phyloP scores from a whole-genome alignment of 805 yeast genomes.

The Starmerella bombicola region DNA sequence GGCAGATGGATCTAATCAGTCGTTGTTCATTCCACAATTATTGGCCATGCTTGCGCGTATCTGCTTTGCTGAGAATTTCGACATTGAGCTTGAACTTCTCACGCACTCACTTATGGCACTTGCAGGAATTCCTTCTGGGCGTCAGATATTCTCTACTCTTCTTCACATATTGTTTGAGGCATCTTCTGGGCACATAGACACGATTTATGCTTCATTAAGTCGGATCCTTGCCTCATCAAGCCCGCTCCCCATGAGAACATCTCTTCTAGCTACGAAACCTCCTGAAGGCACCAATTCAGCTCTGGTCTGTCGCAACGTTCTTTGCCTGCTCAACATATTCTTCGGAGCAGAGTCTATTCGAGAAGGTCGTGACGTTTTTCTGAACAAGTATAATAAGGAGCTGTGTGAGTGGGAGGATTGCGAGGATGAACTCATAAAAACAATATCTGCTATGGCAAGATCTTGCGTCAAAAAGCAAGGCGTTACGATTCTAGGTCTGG shows the following conservation, averaged over 20 bases:
- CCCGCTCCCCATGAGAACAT: slow-evolving; percentile 1
- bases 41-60: not conserved
- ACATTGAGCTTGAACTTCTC: not conserved
- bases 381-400: not conserved
- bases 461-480: not conserved
- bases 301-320: not conserved
- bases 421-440: not conserved
- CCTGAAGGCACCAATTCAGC: not conserved
- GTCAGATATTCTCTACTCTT: not conserved
- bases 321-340: not conserved
- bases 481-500: not conserved
- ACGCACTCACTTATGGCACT: not conserved
- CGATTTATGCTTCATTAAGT: slow-evolving; percentile 2
- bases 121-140: not conserved
- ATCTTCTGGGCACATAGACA: slow-evolving; percentile 1
- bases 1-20: no score
- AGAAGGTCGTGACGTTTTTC: not conserved
- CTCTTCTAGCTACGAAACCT: not conserved
- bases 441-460: not conserved
- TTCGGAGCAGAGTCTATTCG: not conserved
- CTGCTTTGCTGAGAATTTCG: not conserved
- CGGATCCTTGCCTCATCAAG: not conserved
- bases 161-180: slow-evolving; percentile 1
- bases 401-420: not conserved
- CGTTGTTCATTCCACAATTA: not conserved